Base-by-base conservation (phyloP, 2,329 filamentous ascomycete genomes). In the Phialophora expanda region DNA sequence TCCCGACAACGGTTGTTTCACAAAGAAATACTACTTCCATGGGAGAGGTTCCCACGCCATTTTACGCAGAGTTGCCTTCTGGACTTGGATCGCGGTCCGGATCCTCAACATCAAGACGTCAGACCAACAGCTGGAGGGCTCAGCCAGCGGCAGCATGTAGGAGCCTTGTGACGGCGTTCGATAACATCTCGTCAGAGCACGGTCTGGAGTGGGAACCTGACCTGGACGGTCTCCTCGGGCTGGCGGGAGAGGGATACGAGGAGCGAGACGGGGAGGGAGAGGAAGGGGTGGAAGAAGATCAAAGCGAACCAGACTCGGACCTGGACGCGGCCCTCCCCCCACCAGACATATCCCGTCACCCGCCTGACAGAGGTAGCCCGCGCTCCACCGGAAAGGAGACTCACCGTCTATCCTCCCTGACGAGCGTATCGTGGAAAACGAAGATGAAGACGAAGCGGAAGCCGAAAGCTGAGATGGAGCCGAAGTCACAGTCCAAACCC, bases 301-400 rank as follows among this genome's bases (percentile, higher is more conserved):
- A 50, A 24, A 26, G 38, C 17, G 61, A 62, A 7, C 24, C 56
- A 2, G 54, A 38, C 30, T 58, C 58, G 48, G 61, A 61, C 22
- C 56, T 54, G n/a, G 54, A 38, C 30, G 62, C 66, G 20, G 61
- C 65, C 17, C 56, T 57, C 24, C 61, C 65, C 20, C 61, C 65
- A 20, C 65, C 65, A 26, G 61, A 67, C 41, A 64, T 67, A 14
- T 46, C 65, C 17, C 65, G 65, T 22, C 38, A 64, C 54, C 61
- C 48, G 34, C 9, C 30, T 14, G 46, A 51, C 34, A 46, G 58
- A 28, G 34, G n/a, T 28, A 61, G 58, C 48, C 32, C 30, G 2
- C 28, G 46, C 8, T 55, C 53, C 26, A 12, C 20, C 9, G 4
- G 8, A 55, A 55, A n/a, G 7, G 28, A 55, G 1, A 6, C 24